Base-by-base conservation (phyloP, 768 basidiomycete species). In the Serendipita sp. region DNA sequence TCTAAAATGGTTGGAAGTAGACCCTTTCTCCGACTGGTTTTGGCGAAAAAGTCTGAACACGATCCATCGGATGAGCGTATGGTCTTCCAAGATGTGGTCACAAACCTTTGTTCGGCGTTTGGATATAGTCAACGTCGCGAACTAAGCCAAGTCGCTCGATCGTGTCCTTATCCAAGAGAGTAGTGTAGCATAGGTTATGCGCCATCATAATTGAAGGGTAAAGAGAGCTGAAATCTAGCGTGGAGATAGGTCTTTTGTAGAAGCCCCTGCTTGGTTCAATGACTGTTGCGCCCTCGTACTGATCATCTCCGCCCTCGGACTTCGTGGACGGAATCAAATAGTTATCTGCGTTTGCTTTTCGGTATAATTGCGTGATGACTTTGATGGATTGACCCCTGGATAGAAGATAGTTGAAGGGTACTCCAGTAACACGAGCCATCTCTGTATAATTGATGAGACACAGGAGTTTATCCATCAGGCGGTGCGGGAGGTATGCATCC, bases 141-240 rank as follows among this genome's bases (percentile, higher is more conserved):
- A 83, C 81, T 18, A 98, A 79, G 5, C 79, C 75, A 13, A 98
- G 76, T 18, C 88, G 81, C 18, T 91, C 87, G 11, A 95, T 86
- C 0, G 86, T 88, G 3, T 65, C 48, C 72, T 84, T 88, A 67
- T 96, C 90, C 44, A 97, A 74, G n/a, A 98, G 78, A 0, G 96
- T 97, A 0, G 96, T 97, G 72, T 98, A 99, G 73, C 96, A 99
- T 0, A 99, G 77, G 72, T 99, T 99, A 75, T 99, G 96, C 2
- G 95, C 96, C 94, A 97, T 97, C 96, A 99, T 99, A 76, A 99
- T 98, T 0, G 96, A 98, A 2, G 96, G 96, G 74, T 99, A 99
- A 67, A 99, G 80, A 1, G 94, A 97, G 66, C 91, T 93, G 76
- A 99, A 99, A 81, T 99, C 96, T 54, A 99, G 83, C 0, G 96